Evolutionary conservation across 2,329 filamentous ascomycete genomes (phyloP), one percentile per base, ranked within the genome.

Genomic region (Tolypocladium cylindrosporum): DNA sequence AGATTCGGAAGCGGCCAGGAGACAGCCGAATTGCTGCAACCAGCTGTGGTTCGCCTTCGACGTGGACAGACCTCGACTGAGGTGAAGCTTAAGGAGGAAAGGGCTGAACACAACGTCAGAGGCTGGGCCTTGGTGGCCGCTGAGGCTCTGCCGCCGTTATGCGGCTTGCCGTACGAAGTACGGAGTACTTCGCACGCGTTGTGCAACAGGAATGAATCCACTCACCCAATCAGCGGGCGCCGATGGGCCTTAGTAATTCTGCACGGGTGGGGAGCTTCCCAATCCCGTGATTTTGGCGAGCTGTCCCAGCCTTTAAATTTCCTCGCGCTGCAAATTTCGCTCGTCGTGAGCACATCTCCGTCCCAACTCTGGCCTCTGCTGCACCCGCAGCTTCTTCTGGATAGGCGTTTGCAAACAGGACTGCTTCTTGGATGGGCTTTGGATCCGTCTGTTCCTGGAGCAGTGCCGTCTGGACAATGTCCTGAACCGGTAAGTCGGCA

Each of bases 401-500:
- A n/a, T 42, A 36, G 40, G 37, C 40, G 7, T 19, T 19, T 19
- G 31, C 48, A 21, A 11, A n/a, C 19, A 21, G 31, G 9, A 36
- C 31, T 51, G 48, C 48, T 36, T 50, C 27, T 50, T 51, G 31
- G 48, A 51, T 51, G 31, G 48, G 16, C 48, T 21, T 39, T 51
- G 31, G 27, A 36, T 19, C 48, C 31, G 24, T 56, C 31, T 39
- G 42, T 54, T 11, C 43, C 54, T 40, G 34, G 57, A 55, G 54
- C 50, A 57, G 60, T 62, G 54, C 58, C 63, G 60, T 57, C 62
- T 65, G 61, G 64, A 61, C 64, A 63, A 71, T 68, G 67, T 65
- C 67, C 62, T 69, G 68, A 64, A 65, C 59, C 63, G 61, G 69
- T 71, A 68, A 62, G 67, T 64, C 40, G 34, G 16, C 48, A 36